Conservation (phyloP, 2,329 filamentous ascomycete genomes). For the Colletotrichum simmondsii region DNA sequence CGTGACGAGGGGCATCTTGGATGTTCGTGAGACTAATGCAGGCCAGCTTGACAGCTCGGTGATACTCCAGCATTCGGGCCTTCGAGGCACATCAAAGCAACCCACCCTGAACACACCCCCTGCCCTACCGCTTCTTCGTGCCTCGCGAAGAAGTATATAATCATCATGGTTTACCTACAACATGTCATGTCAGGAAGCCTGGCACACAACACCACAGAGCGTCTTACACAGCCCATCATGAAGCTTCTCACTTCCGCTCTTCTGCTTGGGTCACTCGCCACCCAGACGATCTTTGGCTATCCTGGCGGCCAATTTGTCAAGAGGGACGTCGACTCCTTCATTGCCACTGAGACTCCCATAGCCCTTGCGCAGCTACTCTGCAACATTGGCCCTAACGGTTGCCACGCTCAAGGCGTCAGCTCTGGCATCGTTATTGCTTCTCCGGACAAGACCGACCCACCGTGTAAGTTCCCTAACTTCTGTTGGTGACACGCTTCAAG, state of each 20-base stretch:
- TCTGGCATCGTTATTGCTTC: conserved; percentile 67
- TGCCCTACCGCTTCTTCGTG: neutral
- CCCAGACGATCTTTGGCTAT: conserved; percentile 62
- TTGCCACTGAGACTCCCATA: conserved; percentile 62
- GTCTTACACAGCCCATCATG: conserved; percentile 56
- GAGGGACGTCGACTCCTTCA: conserved; percentile 63
- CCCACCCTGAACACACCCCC: neutral
- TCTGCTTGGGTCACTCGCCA: conserved; percentile 61
- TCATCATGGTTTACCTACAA: conserved; percentile 31
- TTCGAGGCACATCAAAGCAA: conserved; percentile 26
- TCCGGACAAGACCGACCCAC: conserved; percentile 62
- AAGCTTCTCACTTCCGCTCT: conserved; percentile 61
- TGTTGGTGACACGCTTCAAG: neutral
- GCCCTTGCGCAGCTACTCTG: conserved; percentile 64
- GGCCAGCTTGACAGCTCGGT: conserved; percentile 28
- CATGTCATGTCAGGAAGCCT: conserved; percentile 24
- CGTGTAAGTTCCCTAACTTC: conserved; percentile 57
- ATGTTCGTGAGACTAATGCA: conserved; percentile 24
- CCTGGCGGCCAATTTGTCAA: conserved; percentile 56
- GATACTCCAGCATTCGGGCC: conserved; percentile 32
- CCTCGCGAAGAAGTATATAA: conserved; percentile 17
- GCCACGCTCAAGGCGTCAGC: conserved; percentile 57
- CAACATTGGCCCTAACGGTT: conserved; percentile 69
- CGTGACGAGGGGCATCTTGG: conserved; percentile 1
- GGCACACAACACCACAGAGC: conserved; percentile 28